phyloP scores from a whole-genome alignment of 2,329 filamentous ascomycete genomes.

The Aspergillus aculeatus region DNA sequence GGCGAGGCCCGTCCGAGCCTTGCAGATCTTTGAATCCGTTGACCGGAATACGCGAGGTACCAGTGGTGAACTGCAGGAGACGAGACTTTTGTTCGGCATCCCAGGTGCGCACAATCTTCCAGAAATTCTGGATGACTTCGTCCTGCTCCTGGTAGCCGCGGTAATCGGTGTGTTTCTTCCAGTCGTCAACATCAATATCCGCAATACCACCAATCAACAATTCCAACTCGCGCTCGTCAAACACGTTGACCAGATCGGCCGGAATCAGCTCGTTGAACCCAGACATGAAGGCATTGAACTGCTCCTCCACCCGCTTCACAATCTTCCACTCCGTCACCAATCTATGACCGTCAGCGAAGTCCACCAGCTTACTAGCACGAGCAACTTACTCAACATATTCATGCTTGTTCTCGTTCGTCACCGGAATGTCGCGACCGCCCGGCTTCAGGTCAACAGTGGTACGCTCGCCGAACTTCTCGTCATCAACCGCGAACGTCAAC shows the following conservation, averaged over 20 bases:
- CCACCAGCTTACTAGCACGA: not conserved
- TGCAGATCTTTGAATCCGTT: constrained; percentile 99
- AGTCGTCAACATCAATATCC: constrained; percentile 99
- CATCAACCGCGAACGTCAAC: constrained; percentile 93
- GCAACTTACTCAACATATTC: constrained; percentile 87
- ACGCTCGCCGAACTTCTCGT: constrained; percentile 93
- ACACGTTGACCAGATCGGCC: constrained; percentile 94
- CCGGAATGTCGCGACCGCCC: constrained; percentile 84
- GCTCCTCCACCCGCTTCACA: constrained; percentile 95
- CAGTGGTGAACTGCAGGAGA: constrained; percentile 92
- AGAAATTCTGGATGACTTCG: constrained; percentile 97
- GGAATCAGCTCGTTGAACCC: constrained; percentile 98
- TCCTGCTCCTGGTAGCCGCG: constrained; percentile 97
- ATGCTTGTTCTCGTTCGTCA: constrained; percentile 98
- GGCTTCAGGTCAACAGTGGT: constrained; percentile 93
- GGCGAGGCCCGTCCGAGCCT: constrained; percentile 88
- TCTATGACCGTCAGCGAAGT: constrained; percentile 36
- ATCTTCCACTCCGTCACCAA: constrained; percentile 99
- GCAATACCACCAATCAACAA: constrained; percentile 96
- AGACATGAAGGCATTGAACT: constrained; percentile 96
- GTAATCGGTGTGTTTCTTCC: constrained; percentile 99
- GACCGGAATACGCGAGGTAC: constrained; percentile 95
- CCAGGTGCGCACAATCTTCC: constrained; percentile 92
- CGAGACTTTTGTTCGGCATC: constrained; percentile 98
- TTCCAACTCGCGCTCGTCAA: constrained; percentile 96